Base-by-base conservation (phyloP, 2,329 filamentous ascomycete genomes). In the Coniella lustricola region DNA sequence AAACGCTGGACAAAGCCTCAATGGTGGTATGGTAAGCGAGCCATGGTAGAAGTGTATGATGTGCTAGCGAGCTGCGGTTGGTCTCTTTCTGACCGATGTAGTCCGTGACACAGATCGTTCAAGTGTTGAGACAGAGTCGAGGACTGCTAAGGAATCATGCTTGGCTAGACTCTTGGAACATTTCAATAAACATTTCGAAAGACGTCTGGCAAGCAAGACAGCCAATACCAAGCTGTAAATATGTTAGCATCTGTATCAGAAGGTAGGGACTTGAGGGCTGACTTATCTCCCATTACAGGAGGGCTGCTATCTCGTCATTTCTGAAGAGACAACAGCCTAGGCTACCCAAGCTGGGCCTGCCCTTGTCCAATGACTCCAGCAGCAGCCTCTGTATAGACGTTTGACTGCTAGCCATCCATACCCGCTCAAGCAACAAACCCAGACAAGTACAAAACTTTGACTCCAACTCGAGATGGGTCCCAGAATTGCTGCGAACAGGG, bases 371-470 rank as follows among this genome's bases (percentile, higher is more conserved):
- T 20, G 49, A 54, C 36, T 51, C 56, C 60, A 35, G 50, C 20
- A 46, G 20, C 29, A 3, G 35, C 51, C 22, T 44, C 16, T 33
- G 36, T 44, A 32, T 12, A 38, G 39, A 52, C 53, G 54, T 57
- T 55, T 50, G 52, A 47, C 51, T 54, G 52, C 42, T 40, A 51
- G 37, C 49, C 52, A 47, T 50, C 44, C 16, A 12, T 60, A 50
- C 25, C 25, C 25, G 25, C 25, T 29, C 25, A 29, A 29, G 25
- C 55, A 55, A 21, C 56, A 63, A 62, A 61, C 57, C 72, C 77
- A 72, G 87, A 91, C 87, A 90, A 91, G 88, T 78, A 76, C 87
- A 73, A 89, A 82, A 74, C 88, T 90, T 89, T 94, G 88, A 94
- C 84, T 73, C 86, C 86, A 89, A 90, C 86, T 79, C 84, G 65